Base-by-base conservation (phyloP, 768 basidiomycete species). In the Agrocybe praecox region DNA sequence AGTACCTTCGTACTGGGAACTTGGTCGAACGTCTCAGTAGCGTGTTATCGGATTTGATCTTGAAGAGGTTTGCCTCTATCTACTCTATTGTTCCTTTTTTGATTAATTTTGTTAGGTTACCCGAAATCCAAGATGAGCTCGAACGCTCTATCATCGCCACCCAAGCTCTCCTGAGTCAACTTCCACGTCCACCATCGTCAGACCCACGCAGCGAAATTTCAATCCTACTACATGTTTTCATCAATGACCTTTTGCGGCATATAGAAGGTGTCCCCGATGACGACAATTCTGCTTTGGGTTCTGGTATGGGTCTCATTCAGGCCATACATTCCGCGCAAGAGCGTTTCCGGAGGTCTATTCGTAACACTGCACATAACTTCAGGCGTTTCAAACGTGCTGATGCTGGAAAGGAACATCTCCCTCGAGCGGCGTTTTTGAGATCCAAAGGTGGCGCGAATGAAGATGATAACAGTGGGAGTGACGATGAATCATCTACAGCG, bases 1-100 rank as follows among this genome's bases (percentile, higher is more conserved):
- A 74, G 7, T 83, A 80, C 52, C 68, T 91, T 2, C 72, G 87
- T 1, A 90, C 90, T 0, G 61, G 57, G 24, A 84, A 80, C 49
- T 72, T 91, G 0, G 82, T 84, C 0, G 79, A 80, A 33, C 72
- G 80, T 7, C 68, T 92, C 34, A 88, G 89, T 56, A 62, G 68
- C 0, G 78, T 89, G 10, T 65, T 93, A 0, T 87, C 87, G 0
- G 82, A 85, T 33, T 68, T 89, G 1, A 88, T 91, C 33, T 68
- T 79, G 0, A 83, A 83, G 57, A 73, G 85, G 90, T 87, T 52
- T 3, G 76, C 65, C n/a, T n/a, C n/a, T n/a, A 8, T 1, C 21
- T 0, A 1, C n/a, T 42, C 22, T 14, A 7, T 12, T 18, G 12
- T 17, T 24, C 40, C 80, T n/a, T 33, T 26, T 18, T 24, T 8